Conservation (phyloP, 1,284 basidiomycete species). For the Fomitopsis palustris region DNA sequence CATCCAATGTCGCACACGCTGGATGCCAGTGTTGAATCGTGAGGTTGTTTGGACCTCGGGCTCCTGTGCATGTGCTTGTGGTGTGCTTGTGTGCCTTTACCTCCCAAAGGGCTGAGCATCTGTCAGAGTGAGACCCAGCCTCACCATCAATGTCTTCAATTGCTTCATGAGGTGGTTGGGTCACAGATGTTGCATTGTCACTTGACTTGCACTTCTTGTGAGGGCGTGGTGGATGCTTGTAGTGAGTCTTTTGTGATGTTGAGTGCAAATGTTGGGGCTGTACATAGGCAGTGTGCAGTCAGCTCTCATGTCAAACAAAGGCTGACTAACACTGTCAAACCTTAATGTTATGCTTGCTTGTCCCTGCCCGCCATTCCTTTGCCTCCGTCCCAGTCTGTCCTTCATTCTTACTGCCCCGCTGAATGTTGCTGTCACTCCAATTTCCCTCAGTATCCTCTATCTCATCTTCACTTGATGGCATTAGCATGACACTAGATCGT, state of each 20-base stretch:
- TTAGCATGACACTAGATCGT: no score
- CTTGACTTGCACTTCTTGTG: neutral
- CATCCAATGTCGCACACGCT: neutral
- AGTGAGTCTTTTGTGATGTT: neutral
- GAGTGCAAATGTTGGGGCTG: neutral
- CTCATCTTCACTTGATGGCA: no score
- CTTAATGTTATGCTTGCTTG: no score
- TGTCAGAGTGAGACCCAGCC: neutral
- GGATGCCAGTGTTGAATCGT: slow-evolving; percentile 8
- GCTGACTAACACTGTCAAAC: no score
- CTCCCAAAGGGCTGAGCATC: neutral
- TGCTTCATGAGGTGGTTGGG: no score
- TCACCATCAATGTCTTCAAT: neutral
- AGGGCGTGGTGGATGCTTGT: neutral
- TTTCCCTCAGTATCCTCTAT: no score
- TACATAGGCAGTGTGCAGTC: neutral
- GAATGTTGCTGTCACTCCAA: no score
- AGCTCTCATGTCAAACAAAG: no score
- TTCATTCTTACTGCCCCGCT: no score
- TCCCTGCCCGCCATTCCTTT: no score
- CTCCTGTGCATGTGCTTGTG: neutral
- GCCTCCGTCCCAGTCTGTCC: no score
- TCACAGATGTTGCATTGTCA: no score
- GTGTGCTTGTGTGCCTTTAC: slow-evolving; percentile 1
- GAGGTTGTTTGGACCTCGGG: slow-evolving; percentile 1